These are phyloP conservation scores for Pseudopithomyces maydicus DNA, from an alignment of 2,329 filamentous ascomycete species.

Conservation along the genomic window DNA sequence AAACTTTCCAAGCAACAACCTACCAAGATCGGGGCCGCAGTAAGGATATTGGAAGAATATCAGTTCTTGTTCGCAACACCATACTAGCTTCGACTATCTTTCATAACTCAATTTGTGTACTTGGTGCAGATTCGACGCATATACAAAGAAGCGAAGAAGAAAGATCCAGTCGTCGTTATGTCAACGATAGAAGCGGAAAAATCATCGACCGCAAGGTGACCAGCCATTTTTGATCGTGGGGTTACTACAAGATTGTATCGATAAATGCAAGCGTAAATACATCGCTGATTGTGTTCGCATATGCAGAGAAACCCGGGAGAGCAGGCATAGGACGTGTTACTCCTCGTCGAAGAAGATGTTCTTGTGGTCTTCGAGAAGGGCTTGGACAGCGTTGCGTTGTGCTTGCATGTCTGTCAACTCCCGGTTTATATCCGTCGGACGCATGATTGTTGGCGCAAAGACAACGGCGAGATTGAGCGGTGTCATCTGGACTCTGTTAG, in stretches of 20 bases:
- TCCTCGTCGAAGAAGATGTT: conserved; percentile 68
- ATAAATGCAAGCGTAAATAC: neutral
- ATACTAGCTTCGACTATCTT: neutral
- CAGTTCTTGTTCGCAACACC: conserved; percentile 12
- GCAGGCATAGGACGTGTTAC: neutral
- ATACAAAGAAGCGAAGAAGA: conserved; percentile 10
- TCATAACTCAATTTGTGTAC: conserved; percentile 9
- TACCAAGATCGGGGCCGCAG: neutral
- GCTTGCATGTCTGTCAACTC: conserved; percentile 96
- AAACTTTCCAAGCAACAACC: conserved; percentile 4
- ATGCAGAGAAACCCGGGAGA: neutral
- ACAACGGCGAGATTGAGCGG: conserved; percentile 95
- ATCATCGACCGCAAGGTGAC: conserved; percentile 1
- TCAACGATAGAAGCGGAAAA: conserved; percentile 4
- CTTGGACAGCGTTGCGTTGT: conserved; percentile 91
- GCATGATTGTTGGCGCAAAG: conserved; percentile 97
- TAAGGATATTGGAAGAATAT: neutral
- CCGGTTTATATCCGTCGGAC: conserved; percentile 83
- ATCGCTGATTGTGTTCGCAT: neutral
- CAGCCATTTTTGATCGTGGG: neutral
- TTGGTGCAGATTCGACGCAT: conserved; percentile 7
- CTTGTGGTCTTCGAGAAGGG: conserved; percentile 87
- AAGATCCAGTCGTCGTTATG: neutral
- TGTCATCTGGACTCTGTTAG: conserved; percentile 71
- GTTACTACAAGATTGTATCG: conserved; percentile 6